These are phyloP conservation scores for Plantago major DNA, from an alignment of 257 asterid species.

Conservation along the genomic window DNA sequence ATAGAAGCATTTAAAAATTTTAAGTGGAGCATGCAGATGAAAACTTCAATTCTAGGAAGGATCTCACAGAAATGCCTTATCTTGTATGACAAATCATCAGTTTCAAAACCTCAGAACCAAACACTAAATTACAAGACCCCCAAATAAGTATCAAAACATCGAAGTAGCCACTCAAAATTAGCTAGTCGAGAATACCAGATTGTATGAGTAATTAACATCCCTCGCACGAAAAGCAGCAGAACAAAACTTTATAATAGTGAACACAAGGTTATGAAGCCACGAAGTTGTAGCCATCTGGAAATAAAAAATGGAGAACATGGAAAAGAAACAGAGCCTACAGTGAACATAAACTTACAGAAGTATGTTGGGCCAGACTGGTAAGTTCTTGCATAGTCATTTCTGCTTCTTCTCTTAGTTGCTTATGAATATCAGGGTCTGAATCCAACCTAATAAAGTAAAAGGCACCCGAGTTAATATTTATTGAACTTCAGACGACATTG, in stretches of 20 bases:
- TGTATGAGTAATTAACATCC: background rate
- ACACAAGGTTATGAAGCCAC: background rate
- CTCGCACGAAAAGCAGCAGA: slow-evolving; percentile 1
- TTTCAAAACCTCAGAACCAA: slow-evolving; percentile 2
- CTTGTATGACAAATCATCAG: background rate
- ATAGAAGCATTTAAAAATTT: background rate
- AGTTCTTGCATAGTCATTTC: slow-evolving; percentile 88
- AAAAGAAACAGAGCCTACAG: slow-evolving; percentile 4
- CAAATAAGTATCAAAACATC: background rate
- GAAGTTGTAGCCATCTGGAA: background rate
- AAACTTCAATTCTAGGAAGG: background rate
- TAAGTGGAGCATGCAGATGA: background rate
- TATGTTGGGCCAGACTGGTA: slow-evolving; percentile 76
- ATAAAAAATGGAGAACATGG: background rate
- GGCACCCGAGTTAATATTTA: slow-evolving; percentile 17
- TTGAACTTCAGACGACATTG: slow-evolving; percentile 11
- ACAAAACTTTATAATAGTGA: background rate
- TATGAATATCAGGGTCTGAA: slow-evolving; percentile 59
- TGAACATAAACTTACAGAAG: slow-evolving; percentile 66
- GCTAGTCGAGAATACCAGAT: slow-evolving; percentile 1
- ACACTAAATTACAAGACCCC: slow-evolving; percentile 5
- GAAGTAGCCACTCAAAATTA: slow-evolving; percentile 8
- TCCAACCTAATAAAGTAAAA: slow-evolving; percentile 61
- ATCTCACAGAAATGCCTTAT: background rate
- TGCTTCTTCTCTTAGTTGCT: slow-evolving; percentile 67